Base-by-base conservation (phyloP, 345 rosid genomes). In the Melaleuca quinquenervia region DNA sequence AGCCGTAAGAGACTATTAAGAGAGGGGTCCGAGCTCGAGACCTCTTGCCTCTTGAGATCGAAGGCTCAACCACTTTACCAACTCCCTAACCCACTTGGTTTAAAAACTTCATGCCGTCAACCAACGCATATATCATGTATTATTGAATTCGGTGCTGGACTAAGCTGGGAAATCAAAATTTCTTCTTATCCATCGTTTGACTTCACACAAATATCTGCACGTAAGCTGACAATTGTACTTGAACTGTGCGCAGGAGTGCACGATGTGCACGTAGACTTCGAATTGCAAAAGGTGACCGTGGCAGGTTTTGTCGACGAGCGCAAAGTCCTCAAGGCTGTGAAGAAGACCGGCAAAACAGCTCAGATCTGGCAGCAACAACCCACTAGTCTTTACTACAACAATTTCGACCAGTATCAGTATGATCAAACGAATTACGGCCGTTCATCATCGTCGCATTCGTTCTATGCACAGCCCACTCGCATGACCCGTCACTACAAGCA, bases 201-300 rank as follows among this genome's bases (percentile, higher is more conserved):
- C 75, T 29, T 55, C 29, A 24, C 50, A 13, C 11, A 32, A 15
- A 32, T 64, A 64, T 7, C 16, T 8, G 78, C 78, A 8, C 45
- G 45, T 32, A 9, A 70, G 32, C 48, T 70, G 18, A 70, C 24
- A 10, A 2, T 18, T 36, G 51, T 84, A 54, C 45, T 44, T 32
- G 50, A 54, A 26, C 58, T 12, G 49, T 6, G 44, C 24, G 22
- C 87, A 86, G 87, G 87, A 55, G 83, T 86, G 21, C 87, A 86
- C 41, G 74, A 86, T 24, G 48, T 86, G 26, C 64, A 82, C 58
- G 49, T 86, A 82, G 87, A 86, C 32, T 48, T 64, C 49, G 7
- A 51, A 85, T 16, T 49, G 87, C 87, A 86, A 36, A 86, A 86
- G 53, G 87, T 86, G 44, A 86, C 87, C 18, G 87, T 86, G 14